phyloP scores from a whole-genome alignment of 2,329 filamentous ascomycete genomes.

The Canariomyces notabilis region DNA sequence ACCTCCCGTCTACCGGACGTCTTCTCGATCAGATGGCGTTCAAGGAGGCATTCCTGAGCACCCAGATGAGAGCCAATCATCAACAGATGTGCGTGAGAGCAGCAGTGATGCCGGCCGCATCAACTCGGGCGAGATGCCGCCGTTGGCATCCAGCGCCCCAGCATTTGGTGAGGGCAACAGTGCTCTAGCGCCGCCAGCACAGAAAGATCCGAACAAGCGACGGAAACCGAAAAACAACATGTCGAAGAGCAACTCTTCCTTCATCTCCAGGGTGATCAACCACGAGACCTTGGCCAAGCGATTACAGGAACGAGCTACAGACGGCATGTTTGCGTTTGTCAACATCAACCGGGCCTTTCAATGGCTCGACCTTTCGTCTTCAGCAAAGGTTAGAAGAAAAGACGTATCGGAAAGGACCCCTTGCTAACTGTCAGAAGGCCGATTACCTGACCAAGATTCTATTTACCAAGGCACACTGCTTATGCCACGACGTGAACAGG shows the following conservation, averaged over 20 bases:
- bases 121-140: slow-evolving; percentile 48
- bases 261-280: slow-evolving; percentile 92
- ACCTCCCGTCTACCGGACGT: slow-evolving; percentile 50
- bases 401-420: neutral
- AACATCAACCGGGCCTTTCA: slow-evolving; percentile 95
- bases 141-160: slow-evolving; percentile 45
- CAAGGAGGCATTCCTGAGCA: slow-evolving; percentile 55
- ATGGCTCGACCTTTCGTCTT: slow-evolving; percentile 84
- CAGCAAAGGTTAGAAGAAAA: slow-evolving; percentile 51
- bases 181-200: slow-evolving; percentile 57
- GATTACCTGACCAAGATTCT: slow-evolving; percentile 94
- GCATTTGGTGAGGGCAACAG: slow-evolving; percentile 85
- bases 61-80: slow-evolving; percentile 55
- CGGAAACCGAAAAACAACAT: slow-evolving; percentile 98
- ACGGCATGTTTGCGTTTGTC: slow-evolving; percentile 84
- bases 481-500: slow-evolving; percentile 89
- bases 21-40: slow-evolving; percentile 41
- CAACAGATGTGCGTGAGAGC: slow-evolving; percentile 53
- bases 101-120: slow-evolving; percentile 46
- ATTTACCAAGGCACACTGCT: slow-evolving; percentile 91
- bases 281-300: slow-evolving; percentile 77
- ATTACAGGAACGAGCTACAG: slow-evolving; percentile 68
- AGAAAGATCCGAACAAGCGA: slow-evolving; percentile 72
- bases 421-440: slow-evolving; percentile 46
- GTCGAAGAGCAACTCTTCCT: slow-evolving; percentile 96